phyloP scores from a whole-genome alignment of 768 basidiomycete species.

The Auriscalpium microsporum region DNA sequence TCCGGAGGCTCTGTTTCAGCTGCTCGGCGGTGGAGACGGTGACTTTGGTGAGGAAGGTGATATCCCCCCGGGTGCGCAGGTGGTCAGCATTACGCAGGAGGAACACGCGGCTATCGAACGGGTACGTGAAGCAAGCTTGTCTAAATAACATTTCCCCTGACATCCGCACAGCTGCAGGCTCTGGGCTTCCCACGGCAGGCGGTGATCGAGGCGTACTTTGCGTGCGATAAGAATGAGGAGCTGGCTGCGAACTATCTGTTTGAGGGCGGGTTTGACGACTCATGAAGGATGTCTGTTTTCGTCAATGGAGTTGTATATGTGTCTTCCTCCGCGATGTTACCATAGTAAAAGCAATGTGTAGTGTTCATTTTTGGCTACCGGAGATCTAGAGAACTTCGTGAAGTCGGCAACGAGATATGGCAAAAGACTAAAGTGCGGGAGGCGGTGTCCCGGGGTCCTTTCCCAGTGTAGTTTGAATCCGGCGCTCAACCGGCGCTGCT shows the following conservation, averaged over 20 bases:
- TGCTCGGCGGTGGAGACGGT: conserved; percentile 42
- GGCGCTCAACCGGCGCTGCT: too few species aligned
- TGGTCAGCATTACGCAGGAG: conserved; percentile 75
- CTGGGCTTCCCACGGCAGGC: conserved; percentile 80
- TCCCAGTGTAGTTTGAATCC: too few species aligned
- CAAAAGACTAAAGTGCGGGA: too few species aligned
- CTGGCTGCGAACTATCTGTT: conserved; percentile 92
- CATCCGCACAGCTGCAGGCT: conserved; percentile 57
- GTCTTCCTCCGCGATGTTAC: neutral
- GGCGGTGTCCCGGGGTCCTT: too few species aligned
- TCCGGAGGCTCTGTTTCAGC: conserved; percentile 58
- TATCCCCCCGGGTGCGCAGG: conserved; percentile 41
- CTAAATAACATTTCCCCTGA: neutral
- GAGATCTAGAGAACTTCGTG: too few species aligned
- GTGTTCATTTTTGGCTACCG: neutral
- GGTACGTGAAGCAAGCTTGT: conserved; percentile 38
- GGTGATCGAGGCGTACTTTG: conserved; percentile 87
- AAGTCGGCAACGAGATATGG: too few species aligned
- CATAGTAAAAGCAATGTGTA: neutral
- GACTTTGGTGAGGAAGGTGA: conserved; percentile 30
- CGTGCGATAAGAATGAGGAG: conserved; percentile 96
- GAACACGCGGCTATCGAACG: conserved; percentile 85
- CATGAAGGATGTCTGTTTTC: conserved; percentile 1
- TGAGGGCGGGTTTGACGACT: conserved; percentile 56
- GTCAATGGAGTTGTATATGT: neutral